phyloP scores from a whole-genome alignment of 345 rosid genomes.

The Erodium maritimum region DNA sequence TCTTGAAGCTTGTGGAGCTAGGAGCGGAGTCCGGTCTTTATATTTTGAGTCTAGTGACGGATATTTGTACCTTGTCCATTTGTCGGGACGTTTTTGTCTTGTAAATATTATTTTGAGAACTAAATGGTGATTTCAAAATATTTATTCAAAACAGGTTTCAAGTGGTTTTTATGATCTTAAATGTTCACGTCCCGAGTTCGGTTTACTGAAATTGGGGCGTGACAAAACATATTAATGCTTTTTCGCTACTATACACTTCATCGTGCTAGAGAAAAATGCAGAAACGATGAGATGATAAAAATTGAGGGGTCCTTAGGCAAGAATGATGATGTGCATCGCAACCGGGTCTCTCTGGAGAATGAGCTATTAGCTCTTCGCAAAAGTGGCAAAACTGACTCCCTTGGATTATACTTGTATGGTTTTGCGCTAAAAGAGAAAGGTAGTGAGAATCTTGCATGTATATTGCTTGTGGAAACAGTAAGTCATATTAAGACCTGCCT shows the following conservation, averaged over 20 bases:
- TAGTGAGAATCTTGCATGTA: constrained; percentile 53
- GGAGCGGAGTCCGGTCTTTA: no score
- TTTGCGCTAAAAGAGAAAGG: constrained; percentile 87
- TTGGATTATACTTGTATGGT: constrained; percentile 78
- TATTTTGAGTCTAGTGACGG: no score
- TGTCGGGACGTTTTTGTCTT: no score
- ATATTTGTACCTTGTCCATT: no score
- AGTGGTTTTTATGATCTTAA: no score
- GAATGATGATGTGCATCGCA: constrained; percentile 57
- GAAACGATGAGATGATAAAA: constrained; percentile 89
- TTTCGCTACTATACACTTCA: constrained; percentile 81
- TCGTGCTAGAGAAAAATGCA: constrained; percentile 95
- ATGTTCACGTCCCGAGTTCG: no score
- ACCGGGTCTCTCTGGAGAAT: constrained; percentile 65
- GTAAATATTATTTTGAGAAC: no score
- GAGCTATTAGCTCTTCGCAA: constrained; percentile 59
- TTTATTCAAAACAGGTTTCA: no score
- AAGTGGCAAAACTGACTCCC: constrained; percentile 64
- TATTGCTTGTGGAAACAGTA: constrained; percentile 73
- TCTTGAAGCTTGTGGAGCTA: no score
- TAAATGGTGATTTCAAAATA: no score
- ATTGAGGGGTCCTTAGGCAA: constrained; percentile 80
- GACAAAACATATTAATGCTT: constrained; percentile 74
- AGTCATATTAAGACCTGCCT: constrained; percentile 99
- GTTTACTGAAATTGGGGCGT: no score